Conservation (phyloP, 2,329 filamentous ascomycete genomes). For the Botryotinia narcissicola region DNA sequence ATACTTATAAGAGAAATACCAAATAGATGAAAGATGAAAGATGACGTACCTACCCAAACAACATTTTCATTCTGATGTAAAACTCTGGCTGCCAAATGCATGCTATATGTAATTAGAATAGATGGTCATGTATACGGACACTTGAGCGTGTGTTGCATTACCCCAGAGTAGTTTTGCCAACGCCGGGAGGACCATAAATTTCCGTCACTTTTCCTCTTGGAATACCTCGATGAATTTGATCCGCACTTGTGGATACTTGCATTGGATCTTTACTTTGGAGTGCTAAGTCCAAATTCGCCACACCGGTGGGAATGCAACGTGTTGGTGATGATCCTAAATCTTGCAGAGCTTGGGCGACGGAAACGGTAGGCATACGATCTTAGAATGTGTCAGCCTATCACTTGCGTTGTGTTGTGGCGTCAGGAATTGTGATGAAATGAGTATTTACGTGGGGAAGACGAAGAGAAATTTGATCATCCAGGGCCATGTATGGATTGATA, state of each 20-base stretch:
- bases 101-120: slow-evolving; percentile 46
- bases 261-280: slow-evolving; percentile 40
- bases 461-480: slow-evolving; percentile 58
- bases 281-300: slow-evolving; percentile 51
- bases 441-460: slow-evolving; percentile 33
- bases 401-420: not conserved
- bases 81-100: slow-evolving; percentile 66
- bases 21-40: slow-evolving; percentile 21
- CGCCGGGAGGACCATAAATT: slow-evolving; percentile 81
- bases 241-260: slow-evolving; percentile 19
- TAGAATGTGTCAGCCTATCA: slow-evolving; percentile 39
- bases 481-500: slow-evolving; percentile 58
- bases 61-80: slow-evolving; percentile 61
- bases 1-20: too few species aligned
- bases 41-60: slow-evolving; percentile 72
- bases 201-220: slow-evolving; percentile 78
- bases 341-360: slow-evolving; percentile 69
- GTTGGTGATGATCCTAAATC: slow-evolving; percentile 51
- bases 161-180: slow-evolving; percentile 79
- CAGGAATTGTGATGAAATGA: not conserved
- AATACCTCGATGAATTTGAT: slow-evolving; percentile 53
- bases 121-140: not conserved
- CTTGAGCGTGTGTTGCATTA: slow-evolving; percentile 17
- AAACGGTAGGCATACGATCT: slow-evolving; percentile 74
- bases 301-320: slow-evolving; percentile 55